These are phyloP conservation scores for Epichloe coenophiala DNA, from an alignment of 2,329 filamentous ascomycete species.

Conservation along the genomic window DNA sequence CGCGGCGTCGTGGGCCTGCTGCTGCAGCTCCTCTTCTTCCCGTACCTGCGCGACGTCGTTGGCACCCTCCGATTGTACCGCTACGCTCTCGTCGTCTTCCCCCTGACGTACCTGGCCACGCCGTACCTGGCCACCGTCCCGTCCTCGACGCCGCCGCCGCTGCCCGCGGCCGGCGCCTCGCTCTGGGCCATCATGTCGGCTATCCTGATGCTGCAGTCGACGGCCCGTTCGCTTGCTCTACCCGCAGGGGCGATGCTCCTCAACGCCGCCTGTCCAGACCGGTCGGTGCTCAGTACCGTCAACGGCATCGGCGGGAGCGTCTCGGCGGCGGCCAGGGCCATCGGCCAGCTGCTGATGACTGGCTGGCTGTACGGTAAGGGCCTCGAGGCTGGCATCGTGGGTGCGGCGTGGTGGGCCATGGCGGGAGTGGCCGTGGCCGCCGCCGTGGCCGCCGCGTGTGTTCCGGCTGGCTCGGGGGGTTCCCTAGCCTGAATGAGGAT, in stretches of 20 bases:
- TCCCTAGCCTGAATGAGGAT: too few relatives aligned
- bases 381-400: conserved; percentile 41
- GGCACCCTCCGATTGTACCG: conserved; percentile 58
- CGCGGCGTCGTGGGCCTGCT: conserved; percentile 64
- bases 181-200: conserved; percentile 53
- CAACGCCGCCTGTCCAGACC: conserved; percentile 35
- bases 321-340: conserved; percentile 41
- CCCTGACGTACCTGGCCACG: conserved; percentile 54
- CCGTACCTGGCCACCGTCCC: conserved; percentile 58
- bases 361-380: conserved; percentile 48
- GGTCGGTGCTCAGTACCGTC: conserved; percentile 31
- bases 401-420: conserved; percentile 24
- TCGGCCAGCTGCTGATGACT: conserved; percentile 43
- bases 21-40: conserved; percentile 50
- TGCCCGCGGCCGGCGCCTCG: conserved; percentile 35
- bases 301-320: conserved; percentile 44
- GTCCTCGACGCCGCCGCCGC: conserved; percentile 31
- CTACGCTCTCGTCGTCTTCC: conserved; percentile 55
- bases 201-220: conserved; percentile 51
- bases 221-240: conserved; percentile 49
- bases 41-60: conserved; percentile 48
- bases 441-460: too few relatives aligned
- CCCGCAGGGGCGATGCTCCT: conserved; percentile 33
- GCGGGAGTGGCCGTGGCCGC: too few relatives aligned
- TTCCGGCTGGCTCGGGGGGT: too few relatives aligned